phyloP scores from a whole-genome alignment of 116 monocot species.

The Phalaenopsis hybrid region DNA sequence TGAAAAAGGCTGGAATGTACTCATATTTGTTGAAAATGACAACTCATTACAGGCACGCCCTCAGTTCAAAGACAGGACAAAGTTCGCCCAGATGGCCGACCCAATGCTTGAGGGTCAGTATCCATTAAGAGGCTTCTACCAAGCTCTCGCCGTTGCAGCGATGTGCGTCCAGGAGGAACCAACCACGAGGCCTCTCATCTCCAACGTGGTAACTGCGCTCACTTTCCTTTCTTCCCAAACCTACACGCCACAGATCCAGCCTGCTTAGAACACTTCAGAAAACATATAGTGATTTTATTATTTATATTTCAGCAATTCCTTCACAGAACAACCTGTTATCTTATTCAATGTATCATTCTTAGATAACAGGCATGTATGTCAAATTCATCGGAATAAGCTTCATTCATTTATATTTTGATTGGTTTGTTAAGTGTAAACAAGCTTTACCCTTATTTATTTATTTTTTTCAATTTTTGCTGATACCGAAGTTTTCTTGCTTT shows the following conservation, averaged over 20 bases:
- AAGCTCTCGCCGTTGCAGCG: conserved; percentile 36
- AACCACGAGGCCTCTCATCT: conserved; percentile 27
- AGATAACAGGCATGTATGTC: conserved; percentile 5
- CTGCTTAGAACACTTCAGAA: background rate
- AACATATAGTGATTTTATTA: background rate
- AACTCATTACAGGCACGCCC: conserved; percentile 30
- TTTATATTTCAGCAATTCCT: background rate
- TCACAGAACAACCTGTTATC: conserved; percentile 6
- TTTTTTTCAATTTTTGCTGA: background rate
- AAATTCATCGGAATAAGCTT: background rate
- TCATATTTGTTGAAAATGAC: background rate
- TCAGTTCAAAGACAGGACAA: conserved; percentile 35
- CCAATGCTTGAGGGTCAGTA: conserved; percentile 32
- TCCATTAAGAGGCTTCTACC: conserved; percentile 28
- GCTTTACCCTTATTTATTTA: background rate
- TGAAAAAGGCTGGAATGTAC: background rate
- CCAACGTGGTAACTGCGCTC: conserved; percentile 43
- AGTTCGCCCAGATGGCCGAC: conserved; percentile 36
- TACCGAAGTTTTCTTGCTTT: too few relatives aligned
- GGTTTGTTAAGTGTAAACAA: background rate
- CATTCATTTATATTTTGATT: background rate
- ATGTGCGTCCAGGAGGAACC: conserved; percentile 54
- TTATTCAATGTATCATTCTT: background rate
- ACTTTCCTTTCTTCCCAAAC: conserved; percentile 36
- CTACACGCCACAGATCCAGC: conserved; percentile 7